Conservation (phyloP, 129 eudicot genomes). For the Sambucus nigra region DNA sequence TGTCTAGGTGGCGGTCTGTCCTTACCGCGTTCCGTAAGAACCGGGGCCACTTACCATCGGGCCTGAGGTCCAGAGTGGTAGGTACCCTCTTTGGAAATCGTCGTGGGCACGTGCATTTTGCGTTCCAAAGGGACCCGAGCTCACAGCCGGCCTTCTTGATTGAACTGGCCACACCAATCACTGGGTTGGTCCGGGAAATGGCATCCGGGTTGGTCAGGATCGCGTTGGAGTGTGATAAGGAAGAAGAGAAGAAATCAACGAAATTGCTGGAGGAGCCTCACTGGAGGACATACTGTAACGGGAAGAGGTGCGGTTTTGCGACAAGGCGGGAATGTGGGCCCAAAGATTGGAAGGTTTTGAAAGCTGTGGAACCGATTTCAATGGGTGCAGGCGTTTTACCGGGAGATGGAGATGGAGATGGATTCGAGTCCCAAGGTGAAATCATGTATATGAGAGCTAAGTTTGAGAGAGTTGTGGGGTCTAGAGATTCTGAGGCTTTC, state of each 20-base stretch:
- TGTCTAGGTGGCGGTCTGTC: slow-evolving; percentile 48
- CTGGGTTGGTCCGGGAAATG: slow-evolving; percentile 73
- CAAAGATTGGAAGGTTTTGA: slow-evolving; percentile 59
- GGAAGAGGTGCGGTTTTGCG: slow-evolving; percentile 65
- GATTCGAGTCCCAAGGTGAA: slow-evolving; percentile 42
- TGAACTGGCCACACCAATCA: slow-evolving; percentile 70
- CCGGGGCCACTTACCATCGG: slow-evolving; percentile 23
- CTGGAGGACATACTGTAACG: slow-evolving; percentile 81
- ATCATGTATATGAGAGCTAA: slow-evolving; percentile 88
- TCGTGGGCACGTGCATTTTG: slow-evolving; percentile 74
- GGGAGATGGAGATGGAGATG: slow-evolving; percentile 32
- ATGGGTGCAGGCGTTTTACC: slow-evolving; percentile 90
- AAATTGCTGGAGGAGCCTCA: slow-evolving; percentile 53
- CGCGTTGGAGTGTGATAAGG: slow-evolving; percentile 61
- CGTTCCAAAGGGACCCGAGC: slow-evolving; percentile 48
- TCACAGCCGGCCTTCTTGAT: slow-evolving; percentile 57
- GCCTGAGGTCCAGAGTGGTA: slow-evolving; percentile 45
- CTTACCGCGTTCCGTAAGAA: slow-evolving; percentile 30
- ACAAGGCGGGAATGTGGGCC: slow-evolving; percentile 55
- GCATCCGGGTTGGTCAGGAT: slow-evolving; percentile 75
- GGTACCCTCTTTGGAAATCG: slow-evolving; percentile 76
- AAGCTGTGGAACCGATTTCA: slow-evolving; percentile 73
- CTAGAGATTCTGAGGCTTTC: slow-evolving; percentile 79
- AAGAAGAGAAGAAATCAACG: slow-evolving; percentile 30
- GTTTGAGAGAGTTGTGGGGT: slow-evolving; percentile 81